Evolutionary conservation across 2,329 filamentous ascomycete genomes (phyloP).

Genomic region (Fusarium pseudograminearum): DNA sequence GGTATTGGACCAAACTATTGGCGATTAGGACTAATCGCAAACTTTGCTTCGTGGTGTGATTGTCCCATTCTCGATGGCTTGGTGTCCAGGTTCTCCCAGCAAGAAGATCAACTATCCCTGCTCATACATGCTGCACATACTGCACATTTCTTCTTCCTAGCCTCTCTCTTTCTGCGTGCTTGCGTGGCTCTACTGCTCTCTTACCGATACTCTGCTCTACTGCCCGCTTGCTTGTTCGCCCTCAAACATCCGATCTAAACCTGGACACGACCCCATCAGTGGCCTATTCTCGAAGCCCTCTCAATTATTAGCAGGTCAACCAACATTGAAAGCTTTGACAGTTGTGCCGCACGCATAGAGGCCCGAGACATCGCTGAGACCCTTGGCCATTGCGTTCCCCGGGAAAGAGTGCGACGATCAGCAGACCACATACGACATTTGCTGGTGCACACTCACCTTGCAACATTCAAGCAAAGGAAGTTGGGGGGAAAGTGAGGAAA

Average conservation of each 20-base stretch:
- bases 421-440: conserved; percentile 5
- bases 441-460: conserved; percentile 3
- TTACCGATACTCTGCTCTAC: conserved; percentile 3
- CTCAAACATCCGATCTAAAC: conserved; percentile 27
- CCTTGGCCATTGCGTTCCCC: conserved; percentile 13
- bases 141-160: conserved; percentile 6
- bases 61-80: conserved; percentile 5
- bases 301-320: conserved; percentile 10
- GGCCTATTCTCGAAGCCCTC: conserved; percentile 34
- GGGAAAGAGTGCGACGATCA: conserved; percentile 12
- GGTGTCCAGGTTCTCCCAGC: conserved; percentile 2
- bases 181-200: conserved; percentile 10
- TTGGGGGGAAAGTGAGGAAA: conserved; percentile 7
- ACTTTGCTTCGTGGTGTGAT: conserved; percentile 26
- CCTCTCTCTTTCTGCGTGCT: conserved; percentile 3
- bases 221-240: neutral
- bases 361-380: conserved; percentile 36
- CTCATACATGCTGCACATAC: conserved; percentile 13
- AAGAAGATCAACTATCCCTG: conserved; percentile 28
- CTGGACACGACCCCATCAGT: conserved; percentile 28
- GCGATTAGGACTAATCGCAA: conserved; percentile 24
- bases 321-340: conserved; percentile 10
- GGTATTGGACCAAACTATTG: conserved; percentile 11
- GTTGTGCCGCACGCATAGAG: conserved; percentile 9
- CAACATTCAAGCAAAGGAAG: conserved; percentile 3